Evolutionary conservation across 169 alveolate genomes (phyloP).

Genomic region (Babesia bovis): DNA sequence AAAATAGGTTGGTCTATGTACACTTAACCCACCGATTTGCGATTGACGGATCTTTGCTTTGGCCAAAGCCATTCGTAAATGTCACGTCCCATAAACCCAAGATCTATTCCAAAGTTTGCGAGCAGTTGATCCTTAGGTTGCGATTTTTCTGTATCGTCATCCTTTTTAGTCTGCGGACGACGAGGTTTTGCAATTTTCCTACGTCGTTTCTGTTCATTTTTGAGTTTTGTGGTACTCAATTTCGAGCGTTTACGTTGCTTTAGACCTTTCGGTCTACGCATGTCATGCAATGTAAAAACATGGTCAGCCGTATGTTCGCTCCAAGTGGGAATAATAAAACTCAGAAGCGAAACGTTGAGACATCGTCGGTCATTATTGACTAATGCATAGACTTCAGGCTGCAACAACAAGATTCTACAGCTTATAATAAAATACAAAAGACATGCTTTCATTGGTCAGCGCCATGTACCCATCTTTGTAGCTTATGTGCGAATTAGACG

Average conservation of each 20-base stretch:
- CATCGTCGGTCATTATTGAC: no score
- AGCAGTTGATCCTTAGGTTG: not conserved
- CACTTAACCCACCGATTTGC: conserved; percentile 9
- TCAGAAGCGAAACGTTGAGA: no score
- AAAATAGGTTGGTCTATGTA: not conserved
- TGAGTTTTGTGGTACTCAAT: not conserved
- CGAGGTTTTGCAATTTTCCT: not conserved
- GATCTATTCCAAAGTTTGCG: conserved; percentile 57
- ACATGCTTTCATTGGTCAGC: no score
- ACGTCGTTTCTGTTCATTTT: not conserved
- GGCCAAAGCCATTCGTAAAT: conserved; percentile 69
- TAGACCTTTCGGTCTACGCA: no score
- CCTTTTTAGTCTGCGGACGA: not conserved
- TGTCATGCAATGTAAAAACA: no score
- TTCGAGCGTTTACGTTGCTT: not conserved
- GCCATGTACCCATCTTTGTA: no score
- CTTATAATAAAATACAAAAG: no score
- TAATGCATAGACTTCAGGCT: no score
- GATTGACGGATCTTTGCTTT: not conserved
- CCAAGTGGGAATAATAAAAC: no score
- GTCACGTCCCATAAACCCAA: conserved; percentile 50
- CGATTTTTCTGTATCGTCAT: not conserved
- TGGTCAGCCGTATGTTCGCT: no score
- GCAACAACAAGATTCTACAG: no score
- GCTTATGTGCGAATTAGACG: no score